These are phyloP conservation scores for Westerdykella ornata DNA, from an alignment of 2,329 filamentous ascomycete species.

Conservation along the genomic window DNA sequence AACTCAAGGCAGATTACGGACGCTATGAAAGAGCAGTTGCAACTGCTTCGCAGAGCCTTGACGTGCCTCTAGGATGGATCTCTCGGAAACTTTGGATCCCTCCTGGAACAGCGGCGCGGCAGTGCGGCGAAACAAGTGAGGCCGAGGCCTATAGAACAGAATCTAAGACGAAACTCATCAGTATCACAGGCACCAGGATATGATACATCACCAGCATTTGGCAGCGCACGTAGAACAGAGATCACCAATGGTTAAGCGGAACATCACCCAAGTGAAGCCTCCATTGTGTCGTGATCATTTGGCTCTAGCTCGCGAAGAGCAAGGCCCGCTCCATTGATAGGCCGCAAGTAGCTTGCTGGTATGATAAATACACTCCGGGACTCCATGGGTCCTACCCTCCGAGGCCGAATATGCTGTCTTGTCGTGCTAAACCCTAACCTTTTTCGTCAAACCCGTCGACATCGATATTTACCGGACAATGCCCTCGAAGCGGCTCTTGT, in stretches of 20 bases:
- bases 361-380: slow-evolving; percentile 39
- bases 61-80: too few species aligned
- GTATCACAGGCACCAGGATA: neutral
- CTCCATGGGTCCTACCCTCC: slow-evolving; percentile 35
- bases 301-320: slow-evolving; percentile 30
- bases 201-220: slow-evolving; percentile 1
- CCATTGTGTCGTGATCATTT: slow-evolving; percentile 47
- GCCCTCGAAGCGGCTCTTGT: slow-evolving; percentile 91
- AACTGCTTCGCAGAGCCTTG: too few species aligned
- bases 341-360: slow-evolving; percentile 39
- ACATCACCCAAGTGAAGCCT: slow-evolving; percentile 53
- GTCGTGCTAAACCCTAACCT: slow-evolving; percentile 31
- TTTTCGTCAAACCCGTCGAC: slow-evolving; percentile 16
- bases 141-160: too few species aligned
- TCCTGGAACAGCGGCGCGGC: too few species aligned
- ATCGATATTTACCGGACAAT: slow-evolving; percentile 80
- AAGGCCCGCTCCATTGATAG: slow-evolving; percentile 42
- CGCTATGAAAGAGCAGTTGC: too few species aligned
- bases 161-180: neutral
- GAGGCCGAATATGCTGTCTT: slow-evolving; percentile 35
- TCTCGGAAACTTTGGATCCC: too few species aligned
- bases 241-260: slow-evolving; percentile 54
- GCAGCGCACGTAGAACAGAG: slow-evolving; percentile 10
- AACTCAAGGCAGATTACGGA: too few species aligned
- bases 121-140: too few species aligned